Conservation (phyloP, 2,329 filamentous ascomycete species). For the Sclerotinia spermophila region DNA sequence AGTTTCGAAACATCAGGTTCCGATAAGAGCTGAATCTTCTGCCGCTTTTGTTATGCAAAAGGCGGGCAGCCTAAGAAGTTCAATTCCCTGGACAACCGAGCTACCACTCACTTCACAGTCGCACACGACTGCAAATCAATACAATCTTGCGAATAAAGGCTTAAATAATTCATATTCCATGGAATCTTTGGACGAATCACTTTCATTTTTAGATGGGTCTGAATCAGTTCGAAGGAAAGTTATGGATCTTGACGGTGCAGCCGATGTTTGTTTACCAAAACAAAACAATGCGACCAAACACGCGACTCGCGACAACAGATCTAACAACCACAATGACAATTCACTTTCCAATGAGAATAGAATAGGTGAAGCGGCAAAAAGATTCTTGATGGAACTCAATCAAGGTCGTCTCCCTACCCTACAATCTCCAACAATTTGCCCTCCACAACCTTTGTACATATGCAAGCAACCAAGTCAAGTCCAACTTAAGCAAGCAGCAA, state of each 20-base stretch:
- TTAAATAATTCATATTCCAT: background rate
- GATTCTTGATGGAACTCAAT: constrained; percentile 18
- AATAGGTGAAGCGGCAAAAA: background rate
- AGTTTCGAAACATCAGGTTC: background rate
- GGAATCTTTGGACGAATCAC: background rate
- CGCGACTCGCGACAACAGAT: constrained; percentile 10
- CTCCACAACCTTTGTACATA: constrained; percentile 25
- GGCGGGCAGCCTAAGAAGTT: background rate
- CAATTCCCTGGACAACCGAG: constrained; percentile 3
- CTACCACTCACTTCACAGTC: background rate
- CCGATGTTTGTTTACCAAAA: constrained; percentile 12
- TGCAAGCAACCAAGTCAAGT: constrained; percentile 25
- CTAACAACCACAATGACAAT: background rate
- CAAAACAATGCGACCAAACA: background rate
- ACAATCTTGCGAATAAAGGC: background rate
- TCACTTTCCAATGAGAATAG: constrained; percentile 1
- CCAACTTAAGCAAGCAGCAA: constrained; percentile 16
- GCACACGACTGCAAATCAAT: background rate
- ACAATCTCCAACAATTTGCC: constrained; percentile 13
- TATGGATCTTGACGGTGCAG: constrained; percentile 13
- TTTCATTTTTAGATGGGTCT: background rate
- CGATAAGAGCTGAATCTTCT: background rate
- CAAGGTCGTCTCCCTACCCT: constrained; percentile 12
- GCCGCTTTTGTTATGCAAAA: background rate
- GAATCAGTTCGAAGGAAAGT: background rate